Base-by-base conservation (phyloP, 78 protist species). In the Mastigamoeba balamuthi region DNA sequence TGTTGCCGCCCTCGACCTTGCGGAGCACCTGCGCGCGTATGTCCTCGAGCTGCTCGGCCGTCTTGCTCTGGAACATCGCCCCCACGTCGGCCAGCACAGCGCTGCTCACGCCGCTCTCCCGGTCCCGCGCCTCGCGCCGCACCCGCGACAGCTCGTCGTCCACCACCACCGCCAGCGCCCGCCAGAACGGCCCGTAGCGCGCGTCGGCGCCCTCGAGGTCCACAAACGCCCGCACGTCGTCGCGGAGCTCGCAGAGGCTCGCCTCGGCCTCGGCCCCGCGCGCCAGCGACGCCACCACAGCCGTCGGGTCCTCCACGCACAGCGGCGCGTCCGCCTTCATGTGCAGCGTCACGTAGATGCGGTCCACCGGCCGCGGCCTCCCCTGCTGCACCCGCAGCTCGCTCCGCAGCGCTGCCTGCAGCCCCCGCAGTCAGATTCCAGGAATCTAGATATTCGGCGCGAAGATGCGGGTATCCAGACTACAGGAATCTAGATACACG, bases 321-420 rank as follows among this genome's bases (percentile, higher is more conserved):
- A 25, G 29, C 37, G 65, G 48, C 35, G 29, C 44, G 23, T 48
- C 63, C 23, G 48, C 17, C 6, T 66, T 33, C 76, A 81, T 75
- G 4, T 75, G 33, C n/a, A 81, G 66, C 48, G 74, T 67, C n/a
- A 33, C 23, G 40, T 81, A 81, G 35, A 81, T 58, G 3, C 40
- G 35, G 74, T 81, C 86, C 44, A 81, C 40, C n/a, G 86, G 86
- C 37, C 28, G n/a, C 23, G 86, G 75, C 27, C 86, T 66, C 23
- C n/a, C 23, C 44, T 81, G 75, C 0, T 9, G 4, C 23, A 81
- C 23, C n/a, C 86, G 35, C 36, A 53, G 39, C 37, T 81, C 86
- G 42, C 78, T 43, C 17, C 75, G 29, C 30, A 36, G n/a, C n/a
- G n/a, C n/a, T n/a, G n/a, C n/a, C n/a, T n/a, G n/a, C n/a, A n/a